Conservation (phyloP, 2,329 filamentous ascomycete species). For the Trichoderma oligosporum region DNA sequence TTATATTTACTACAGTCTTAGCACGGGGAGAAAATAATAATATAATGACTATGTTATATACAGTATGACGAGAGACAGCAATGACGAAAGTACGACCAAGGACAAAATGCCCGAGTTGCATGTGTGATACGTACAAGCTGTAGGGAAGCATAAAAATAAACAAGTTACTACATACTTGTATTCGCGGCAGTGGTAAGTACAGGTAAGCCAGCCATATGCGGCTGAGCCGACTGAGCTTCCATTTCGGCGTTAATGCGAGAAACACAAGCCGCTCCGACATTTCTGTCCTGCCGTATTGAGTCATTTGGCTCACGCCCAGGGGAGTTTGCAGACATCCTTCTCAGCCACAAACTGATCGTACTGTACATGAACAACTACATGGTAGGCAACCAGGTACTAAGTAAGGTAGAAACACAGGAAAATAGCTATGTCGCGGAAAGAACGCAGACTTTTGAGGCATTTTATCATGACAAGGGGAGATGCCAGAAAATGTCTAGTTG, state of each 20-base stretch:
- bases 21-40: slow-evolving; percentile 7
- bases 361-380: too few species aligned
- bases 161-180: background rate
- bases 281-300: slow-evolving; percentile 15
- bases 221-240: background rate
- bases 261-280: slow-evolving; percentile 4
- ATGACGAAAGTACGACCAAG: background rate
- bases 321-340: background rate
- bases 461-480: background rate
- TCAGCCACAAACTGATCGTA: too few species aligned
- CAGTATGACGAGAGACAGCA: background rate
- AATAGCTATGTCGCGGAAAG: slow-evolving; percentile 3
- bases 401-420: background rate
- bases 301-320: background rate
- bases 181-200: background rate
- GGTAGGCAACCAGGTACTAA: too few species aligned
- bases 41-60: background rate
- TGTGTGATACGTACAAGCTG: too few species aligned
- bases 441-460: slow-evolving; percentile 8
- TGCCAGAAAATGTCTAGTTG: background rate
- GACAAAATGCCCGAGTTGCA: too few species aligned
- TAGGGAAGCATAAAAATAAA: background rate
- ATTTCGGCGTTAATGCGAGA: slow-evolving; percentile 8
- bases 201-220: background rate
- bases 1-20: slow-evolving; percentile 10